Conservation (phyloP, 1,139 yeast species). For the Hansenula sp. region DNA sequence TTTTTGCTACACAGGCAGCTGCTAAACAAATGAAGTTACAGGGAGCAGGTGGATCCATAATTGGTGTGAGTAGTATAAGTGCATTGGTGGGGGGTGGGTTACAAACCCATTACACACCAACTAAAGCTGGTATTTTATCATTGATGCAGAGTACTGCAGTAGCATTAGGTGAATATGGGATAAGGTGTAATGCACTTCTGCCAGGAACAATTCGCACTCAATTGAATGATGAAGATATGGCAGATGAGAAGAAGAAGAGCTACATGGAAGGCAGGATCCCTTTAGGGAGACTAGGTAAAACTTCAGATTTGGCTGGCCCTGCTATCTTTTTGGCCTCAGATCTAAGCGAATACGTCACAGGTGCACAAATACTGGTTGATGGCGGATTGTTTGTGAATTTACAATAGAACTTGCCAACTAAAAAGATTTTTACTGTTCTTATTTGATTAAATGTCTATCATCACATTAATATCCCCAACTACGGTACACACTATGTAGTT, state of each 20-base stretch:
- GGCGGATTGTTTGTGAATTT: conserved; percentile 44
- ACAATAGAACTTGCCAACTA: too few species aligned
- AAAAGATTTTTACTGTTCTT: too few species aligned
- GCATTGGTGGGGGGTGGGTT: conserved; percentile 38
- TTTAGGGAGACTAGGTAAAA: conserved; percentile 39
- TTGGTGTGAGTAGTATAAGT: conserved; percentile 37
- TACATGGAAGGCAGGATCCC: conserved; percentile 42
- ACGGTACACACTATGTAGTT: too few species aligned
- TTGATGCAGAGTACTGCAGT: conserved; percentile 42
- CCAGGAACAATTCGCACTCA: conserved; percentile 43
- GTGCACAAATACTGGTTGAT: conserved; percentile 42
- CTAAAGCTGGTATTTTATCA: conserved; percentile 43
- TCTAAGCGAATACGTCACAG: conserved; percentile 37
- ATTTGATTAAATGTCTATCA: too few species aligned
- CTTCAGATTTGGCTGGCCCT: conserved; percentile 45
- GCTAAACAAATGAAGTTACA: conserved; percentile 41
- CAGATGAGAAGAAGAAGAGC: conserved; percentile 27
- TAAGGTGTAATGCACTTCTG: conserved; percentile 38
- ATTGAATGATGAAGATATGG: conserved; percentile 35
- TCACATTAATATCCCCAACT: too few species aligned
- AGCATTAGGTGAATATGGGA: conserved; percentile 38
- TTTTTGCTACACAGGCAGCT: conserved; percentile 42
- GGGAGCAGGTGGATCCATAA: conserved; percentile 44
- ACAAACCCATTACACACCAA: conserved; percentile 43
- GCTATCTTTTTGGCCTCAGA: conserved; percentile 44